Conservation (phyloP, 306 rosid genomes). For the Castanea mollissima region DNA sequence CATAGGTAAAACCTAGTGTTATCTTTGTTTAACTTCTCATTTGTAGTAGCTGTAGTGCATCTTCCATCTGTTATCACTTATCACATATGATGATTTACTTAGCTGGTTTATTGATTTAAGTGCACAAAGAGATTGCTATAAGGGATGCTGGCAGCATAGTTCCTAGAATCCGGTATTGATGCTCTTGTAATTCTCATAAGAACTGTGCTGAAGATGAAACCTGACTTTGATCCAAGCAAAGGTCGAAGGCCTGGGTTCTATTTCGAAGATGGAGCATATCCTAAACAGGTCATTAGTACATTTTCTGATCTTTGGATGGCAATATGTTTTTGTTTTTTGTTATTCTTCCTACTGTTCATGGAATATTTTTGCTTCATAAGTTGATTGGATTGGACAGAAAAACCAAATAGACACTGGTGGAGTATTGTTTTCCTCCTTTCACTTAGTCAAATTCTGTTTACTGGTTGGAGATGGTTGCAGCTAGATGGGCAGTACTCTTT, state of each 20-base stretch:
- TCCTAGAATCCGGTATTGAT: constrained; percentile 73
- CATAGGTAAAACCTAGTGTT: no score
- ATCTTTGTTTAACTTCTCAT: no score
- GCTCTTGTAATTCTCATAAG: constrained; percentile 86
- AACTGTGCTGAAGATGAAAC: constrained; percentile 75
- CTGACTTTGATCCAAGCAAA: constrained; percentile 85
- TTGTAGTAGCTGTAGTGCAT: no score
- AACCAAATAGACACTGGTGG: constrained; percentile 85
- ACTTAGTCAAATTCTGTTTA: neutral
- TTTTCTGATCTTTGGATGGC: neutral
- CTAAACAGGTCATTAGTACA: constrained; percentile 61
- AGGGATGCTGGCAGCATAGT: constrained; percentile 57
- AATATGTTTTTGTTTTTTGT: neutral
- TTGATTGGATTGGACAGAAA: constrained; percentile 95
- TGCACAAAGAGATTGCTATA: constrained; percentile 15
- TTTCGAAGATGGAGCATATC: constrained; percentile 78
- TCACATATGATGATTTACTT: no score
- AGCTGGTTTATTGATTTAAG: no score
- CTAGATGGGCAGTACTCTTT: no score
- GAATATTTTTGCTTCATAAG: constrained; percentile 44
- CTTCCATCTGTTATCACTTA: no score
- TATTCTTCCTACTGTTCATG: neutral
- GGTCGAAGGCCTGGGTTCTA: constrained; percentile 86
- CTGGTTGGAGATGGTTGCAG: no score
- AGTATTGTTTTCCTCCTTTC: constrained; percentile 9